Evolutionary conservation across 768 basidiomycete species (phyloP).

Genomic region (Lactifluus volemus): DNA sequence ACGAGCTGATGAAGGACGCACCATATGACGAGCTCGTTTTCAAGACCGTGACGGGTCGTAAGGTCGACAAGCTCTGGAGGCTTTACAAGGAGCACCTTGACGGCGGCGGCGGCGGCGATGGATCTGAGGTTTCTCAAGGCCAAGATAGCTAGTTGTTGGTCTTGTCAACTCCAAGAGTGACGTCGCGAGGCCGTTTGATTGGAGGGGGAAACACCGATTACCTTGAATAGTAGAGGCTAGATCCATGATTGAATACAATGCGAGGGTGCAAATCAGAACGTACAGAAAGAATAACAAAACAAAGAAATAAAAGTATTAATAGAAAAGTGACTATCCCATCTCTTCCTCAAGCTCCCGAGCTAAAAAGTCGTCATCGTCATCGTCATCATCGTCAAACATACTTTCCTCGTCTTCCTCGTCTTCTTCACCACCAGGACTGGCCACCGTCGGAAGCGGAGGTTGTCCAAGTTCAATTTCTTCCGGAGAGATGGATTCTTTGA

Average conservation of each 20-base stretch:
- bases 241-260: constrained; percentile 13
- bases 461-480: constrained; percentile 9
- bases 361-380: constrained; percentile 77
- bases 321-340: constrained; percentile 44
- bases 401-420: constrained; percentile 40
- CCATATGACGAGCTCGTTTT: constrained; percentile 47
- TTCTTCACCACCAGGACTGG: constrained; percentile 22
- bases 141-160: background rate
- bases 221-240: constrained; percentile 5
- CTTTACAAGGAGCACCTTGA: constrained; percentile 40
- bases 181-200: background rate
- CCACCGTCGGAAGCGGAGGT: background rate
- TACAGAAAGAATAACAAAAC: background rate
- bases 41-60: constrained; percentile 40
- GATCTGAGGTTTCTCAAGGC: background rate
- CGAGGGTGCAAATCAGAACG: background rate
- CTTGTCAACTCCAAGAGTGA: background rate
- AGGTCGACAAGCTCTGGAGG: constrained; percentile 50
- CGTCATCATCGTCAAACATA: constrained; percentile 39
- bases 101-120: constrained; percentile 9
- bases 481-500: constrained; percentile 44
- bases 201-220: background rate
- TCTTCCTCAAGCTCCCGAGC: constrained; percentile 73
- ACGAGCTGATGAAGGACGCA: constrained; percentile 40
- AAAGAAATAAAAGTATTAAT: constrained; percentile 2